Base-by-base conservation (phyloP, 768 basidiomycete genomes). In the Auriculariales sp. region DNA sequence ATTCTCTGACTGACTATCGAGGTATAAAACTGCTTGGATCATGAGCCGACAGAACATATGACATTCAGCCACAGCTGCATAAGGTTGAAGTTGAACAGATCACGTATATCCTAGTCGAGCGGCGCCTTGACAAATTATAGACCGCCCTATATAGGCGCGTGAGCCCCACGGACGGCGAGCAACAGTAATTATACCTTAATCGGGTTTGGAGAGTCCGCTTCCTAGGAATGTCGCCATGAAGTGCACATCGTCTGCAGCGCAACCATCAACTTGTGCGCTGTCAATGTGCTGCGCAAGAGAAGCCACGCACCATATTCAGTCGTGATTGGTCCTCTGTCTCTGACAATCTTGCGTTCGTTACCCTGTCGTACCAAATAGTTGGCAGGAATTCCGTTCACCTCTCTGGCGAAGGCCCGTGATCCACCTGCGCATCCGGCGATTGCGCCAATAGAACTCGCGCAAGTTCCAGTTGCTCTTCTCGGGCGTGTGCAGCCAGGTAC, bases 361-460 rank as follows among this genome's bases (percentile, higher is more conserved):
- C 27, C 12, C 39, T 24, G 39, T 9, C 39, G 17, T 25, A 25
- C 39, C 9, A 44, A 25, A 12, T 12, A 4, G 39, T 44, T 25
- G 22, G 19, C 39, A 25, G 39, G 39, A 10, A 44, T 5, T 10
- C 14, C 39, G 15, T 44, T 44, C 14, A 44, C 7, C 39, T 5
- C 7, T 6, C 39, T 12, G 22, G 19, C 39, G 39, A 19, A 24
- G 39, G 9, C 22, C 19, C 6, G 12, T 12, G 15, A 44, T 44
- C 39, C 39, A 44, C 6, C 39, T 19, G 22, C 39, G 39, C 39
- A 44, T 44, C 6, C 39, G 39, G 22, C 39, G 5, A 19, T 44
- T 44, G 39, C 39, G 39, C 39, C 39, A 44, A 25, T 44, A 44
- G 39, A 44, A 44, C 39, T 44, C 39, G 19, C 39, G 39, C 9